These are phyloP conservation scores for Phaeophleospora eucalypticola DNA, from an alignment of 2,329 filamentous ascomycete genomes.

Conservation along the genomic window DNA sequence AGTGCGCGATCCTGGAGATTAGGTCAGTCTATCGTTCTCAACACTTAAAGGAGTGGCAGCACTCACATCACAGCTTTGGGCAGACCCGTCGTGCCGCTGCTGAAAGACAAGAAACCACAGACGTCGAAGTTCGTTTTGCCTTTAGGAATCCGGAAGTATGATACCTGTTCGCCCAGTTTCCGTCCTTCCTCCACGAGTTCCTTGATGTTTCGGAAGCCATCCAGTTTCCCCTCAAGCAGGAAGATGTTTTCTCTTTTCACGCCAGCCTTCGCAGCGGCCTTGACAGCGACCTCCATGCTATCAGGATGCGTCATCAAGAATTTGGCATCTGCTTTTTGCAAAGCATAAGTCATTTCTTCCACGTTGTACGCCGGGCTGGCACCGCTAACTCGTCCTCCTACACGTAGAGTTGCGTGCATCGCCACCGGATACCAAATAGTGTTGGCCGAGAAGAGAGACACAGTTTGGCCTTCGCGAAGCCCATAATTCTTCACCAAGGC, in stretches of 20 bases:
- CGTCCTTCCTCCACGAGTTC: constrained; percentile 44
- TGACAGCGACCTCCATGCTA: constrained; percentile 52
- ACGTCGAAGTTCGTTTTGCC: constrained; percentile 56
- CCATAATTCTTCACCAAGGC: constrained; percentile 55
- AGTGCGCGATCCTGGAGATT: constrained; percentile 53
- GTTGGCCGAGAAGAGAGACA: constrained; percentile 61
- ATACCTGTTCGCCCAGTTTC: constrained; percentile 41
- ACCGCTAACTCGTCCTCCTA: constrained; percentile 56
- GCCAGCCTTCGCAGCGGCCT: constrained; percentile 53
- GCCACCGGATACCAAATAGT: constrained; percentile 65
- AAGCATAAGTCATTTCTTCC: constrained; percentile 64
- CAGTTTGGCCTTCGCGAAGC: constrained; percentile 52
- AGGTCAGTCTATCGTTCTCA: too few species aligned
- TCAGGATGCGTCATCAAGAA: constrained; percentile 56
- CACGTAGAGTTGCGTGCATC: constrained; percentile 54
- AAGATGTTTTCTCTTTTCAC: constrained; percentile 52
- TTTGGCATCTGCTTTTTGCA: constrained; percentile 55
- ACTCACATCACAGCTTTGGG: constrained; percentile 42
- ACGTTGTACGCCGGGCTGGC: constrained; percentile 63
- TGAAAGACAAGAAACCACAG: constrained; percentile 52
- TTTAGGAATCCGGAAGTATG: constrained; percentile 47
- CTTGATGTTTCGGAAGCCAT: constrained; percentile 48
- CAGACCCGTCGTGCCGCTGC: constrained; percentile 48
- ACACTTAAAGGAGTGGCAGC: too few species aligned
- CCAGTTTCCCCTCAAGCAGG: constrained; percentile 52